phyloP scores from a whole-genome alignment of 208 protist species.

The Leishmania lainsoni region DNA sequence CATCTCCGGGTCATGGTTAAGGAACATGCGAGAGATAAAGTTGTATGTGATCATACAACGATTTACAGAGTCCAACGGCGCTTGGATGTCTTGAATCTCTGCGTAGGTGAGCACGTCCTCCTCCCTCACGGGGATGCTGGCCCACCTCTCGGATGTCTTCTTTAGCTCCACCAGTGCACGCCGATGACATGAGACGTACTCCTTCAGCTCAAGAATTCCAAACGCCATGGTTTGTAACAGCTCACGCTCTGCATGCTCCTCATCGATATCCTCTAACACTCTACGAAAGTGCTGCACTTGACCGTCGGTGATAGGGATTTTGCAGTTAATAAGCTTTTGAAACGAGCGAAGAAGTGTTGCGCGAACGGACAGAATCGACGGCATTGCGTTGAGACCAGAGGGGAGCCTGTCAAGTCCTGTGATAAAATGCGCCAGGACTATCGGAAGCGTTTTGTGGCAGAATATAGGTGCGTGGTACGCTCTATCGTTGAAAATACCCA shows the following conservation, averaged over 20 bases:
- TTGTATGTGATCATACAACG: conserved; percentile 83
- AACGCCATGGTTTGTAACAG: conserved; percentile 77
- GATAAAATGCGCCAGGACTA: conserved; percentile 77
- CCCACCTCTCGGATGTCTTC: conserved; percentile 37
- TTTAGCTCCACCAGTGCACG: conserved; percentile 59
- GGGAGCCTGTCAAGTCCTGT: conserved; percentile 75
- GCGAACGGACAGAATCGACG: conserved; percentile 65
- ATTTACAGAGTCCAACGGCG: conserved; percentile 69
- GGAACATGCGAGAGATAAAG: conserved; percentile 82
- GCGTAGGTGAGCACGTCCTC: conserved; percentile 59
- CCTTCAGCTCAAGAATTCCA: conserved; percentile 84
- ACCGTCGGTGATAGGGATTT: conserved; percentile 58
- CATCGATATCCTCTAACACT: conserved; percentile 76
- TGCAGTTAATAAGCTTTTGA: conserved; percentile 61
- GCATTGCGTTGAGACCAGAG: conserved; percentile 86
- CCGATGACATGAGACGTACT: conserved; percentile 70
- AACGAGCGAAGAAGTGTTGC: conserved; percentile 81
- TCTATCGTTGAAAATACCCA: conserved; percentile 50
- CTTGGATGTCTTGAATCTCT: conserved; percentile 62
- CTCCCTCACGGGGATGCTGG: conserved; percentile 36
- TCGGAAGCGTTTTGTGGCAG: conserved; percentile 84
- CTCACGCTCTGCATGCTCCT: conserved; percentile 63
- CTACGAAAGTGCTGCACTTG: conserved; percentile 54
- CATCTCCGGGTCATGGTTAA: conserved; percentile 46
- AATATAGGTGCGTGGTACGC: conserved; percentile 63